phyloP scores from a whole-genome alignment of 345 rosid species.

The Mallotus nudiflorus region DNA sequence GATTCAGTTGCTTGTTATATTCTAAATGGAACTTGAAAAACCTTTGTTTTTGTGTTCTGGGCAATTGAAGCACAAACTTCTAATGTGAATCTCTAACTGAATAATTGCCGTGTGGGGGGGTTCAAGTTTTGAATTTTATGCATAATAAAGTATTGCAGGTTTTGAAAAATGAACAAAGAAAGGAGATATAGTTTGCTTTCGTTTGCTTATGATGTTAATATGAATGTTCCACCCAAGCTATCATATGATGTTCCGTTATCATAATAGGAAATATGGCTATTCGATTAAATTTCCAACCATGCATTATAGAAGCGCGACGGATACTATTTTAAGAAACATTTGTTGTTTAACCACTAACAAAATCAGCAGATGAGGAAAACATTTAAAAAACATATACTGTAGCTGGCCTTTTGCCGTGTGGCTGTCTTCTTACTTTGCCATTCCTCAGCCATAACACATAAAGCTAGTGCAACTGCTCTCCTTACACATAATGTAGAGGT shows the following conservation, averaged over 20 bases:
- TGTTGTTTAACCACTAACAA: not conserved
- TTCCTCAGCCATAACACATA: not conserved
- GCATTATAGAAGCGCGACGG: not conserved
- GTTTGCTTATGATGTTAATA: not conserved
- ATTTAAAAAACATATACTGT: too few species aligned
- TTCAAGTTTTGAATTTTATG: not conserved
- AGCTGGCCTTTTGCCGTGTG: not conserved
- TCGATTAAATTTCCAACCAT: not conserved
- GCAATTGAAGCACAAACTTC: not conserved
- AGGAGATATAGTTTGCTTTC: not conserved
- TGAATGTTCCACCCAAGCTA: too few species aligned
- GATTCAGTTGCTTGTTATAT: too few species aligned
- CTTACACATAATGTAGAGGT: not conserved
- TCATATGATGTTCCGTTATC: too few species aligned
- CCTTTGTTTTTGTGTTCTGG: not conserved
- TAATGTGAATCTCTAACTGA: not conserved
- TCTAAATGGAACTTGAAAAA: not conserved
- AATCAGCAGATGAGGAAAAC: not conserved
- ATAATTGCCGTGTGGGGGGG: not conserved
- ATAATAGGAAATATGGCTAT: not conserved
- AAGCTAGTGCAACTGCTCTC: not conserved
- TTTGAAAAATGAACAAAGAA: not conserved
- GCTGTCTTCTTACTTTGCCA: slow-evolving; percentile 1
- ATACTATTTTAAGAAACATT: not conserved
- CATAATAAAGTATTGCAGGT: not conserved